Base-by-base conservation (phyloP, 2,329 filamentous ascomycete genomes). In the Aureobasidium uvarum region DNA sequence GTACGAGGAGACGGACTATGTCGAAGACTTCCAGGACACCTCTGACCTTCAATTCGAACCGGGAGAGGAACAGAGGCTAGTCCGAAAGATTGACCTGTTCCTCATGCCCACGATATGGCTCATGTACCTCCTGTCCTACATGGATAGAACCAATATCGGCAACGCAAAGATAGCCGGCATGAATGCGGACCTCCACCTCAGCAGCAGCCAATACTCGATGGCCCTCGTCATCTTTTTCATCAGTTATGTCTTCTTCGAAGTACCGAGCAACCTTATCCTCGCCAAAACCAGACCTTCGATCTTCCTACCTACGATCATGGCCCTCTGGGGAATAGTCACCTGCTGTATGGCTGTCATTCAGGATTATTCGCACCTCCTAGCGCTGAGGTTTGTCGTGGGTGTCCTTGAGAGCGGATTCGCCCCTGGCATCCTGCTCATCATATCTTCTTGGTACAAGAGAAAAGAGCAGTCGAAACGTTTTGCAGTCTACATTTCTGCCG, bases 381-480 rank as follows among this genome's bases (percentile, higher is more conserved):
- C 79, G 2, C 74, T 87, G 0, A 79, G 85, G 6, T 81, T 85
- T 64, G 77, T 85, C 45, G 79, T 86, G 38, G 84, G 84, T 52
- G 71, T 84, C 0, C 80, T 85, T 43, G 84, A 86, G 71, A 80
- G 80, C 25, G 41, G 25, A 6, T 66, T 66, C 41, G 60, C 55
- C 5, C 58, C 65, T 16, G 65, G 65, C 8, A 74, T 70, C 1
- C 45, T 77, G 3, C 76, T 74, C 62, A 66, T 77, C 66, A 72
- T 77, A 23, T 74, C 72, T 5, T 67, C 68, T 25, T 78, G 74
- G 67, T 78, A 78, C 67, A 77, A 72, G 3, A 82, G 80, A 56
- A 79, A 80, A 14, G 85, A 87, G 69, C 80, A 86, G 48, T 81
- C 82, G 0, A 84, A 84, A 59, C 80, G 85, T 2, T 84, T 85